Conservation (phyloP, 2,329 filamentous ascomycete species). For the Neoascochyta sp. region DNA sequence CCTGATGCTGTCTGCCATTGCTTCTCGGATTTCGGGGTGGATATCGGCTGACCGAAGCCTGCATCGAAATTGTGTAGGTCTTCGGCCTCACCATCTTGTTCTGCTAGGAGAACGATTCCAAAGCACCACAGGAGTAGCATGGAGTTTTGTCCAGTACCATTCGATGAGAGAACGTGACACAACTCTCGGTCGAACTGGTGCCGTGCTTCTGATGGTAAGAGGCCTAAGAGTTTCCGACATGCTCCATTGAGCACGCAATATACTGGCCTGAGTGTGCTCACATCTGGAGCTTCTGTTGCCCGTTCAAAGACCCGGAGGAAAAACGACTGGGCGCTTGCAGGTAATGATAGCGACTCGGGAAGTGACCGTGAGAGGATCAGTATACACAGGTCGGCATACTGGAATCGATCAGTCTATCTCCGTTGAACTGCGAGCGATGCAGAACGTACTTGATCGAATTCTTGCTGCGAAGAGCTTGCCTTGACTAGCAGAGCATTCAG, state of each 20-base stretch:
- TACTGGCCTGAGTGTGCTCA: constrained; percentile 23
- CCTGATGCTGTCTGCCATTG: constrained; percentile 31
- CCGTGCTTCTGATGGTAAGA: constrained; percentile 19
- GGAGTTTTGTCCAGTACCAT: constrained; percentile 17
- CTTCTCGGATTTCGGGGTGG: constrained; percentile 5
- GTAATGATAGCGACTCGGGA: constrained; percentile 27
- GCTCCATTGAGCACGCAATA: constrained; percentile 37
- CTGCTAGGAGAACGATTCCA: constrained; percentile 28
- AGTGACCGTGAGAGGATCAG: constrained; percentile 32
- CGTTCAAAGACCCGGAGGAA: constrained; percentile 32
- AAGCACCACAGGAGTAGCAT: constrained; percentile 34
- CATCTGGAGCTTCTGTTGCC: constrained; percentile 20
- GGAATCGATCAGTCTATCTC: background rate
- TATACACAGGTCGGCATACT: constrained; percentile 32
- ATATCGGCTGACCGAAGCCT: constrained; percentile 4
- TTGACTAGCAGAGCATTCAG: constrained; percentile 34
- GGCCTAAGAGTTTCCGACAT: constrained; percentile 26
- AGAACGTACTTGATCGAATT: constrained; percentile 30
- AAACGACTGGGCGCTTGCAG: constrained; percentile 33
- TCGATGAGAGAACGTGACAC: constrained; percentile 25
- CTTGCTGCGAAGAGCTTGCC: constrained; percentile 26
- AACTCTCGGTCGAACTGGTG: constrained; percentile 28
- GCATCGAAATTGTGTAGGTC: background rate
- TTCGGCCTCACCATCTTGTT: constrained; percentile 15
- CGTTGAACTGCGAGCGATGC: too few species aligned